Base-by-base conservation (phyloP, 495 filamentous ascomycete species). In the Letharia lupina region DNA sequence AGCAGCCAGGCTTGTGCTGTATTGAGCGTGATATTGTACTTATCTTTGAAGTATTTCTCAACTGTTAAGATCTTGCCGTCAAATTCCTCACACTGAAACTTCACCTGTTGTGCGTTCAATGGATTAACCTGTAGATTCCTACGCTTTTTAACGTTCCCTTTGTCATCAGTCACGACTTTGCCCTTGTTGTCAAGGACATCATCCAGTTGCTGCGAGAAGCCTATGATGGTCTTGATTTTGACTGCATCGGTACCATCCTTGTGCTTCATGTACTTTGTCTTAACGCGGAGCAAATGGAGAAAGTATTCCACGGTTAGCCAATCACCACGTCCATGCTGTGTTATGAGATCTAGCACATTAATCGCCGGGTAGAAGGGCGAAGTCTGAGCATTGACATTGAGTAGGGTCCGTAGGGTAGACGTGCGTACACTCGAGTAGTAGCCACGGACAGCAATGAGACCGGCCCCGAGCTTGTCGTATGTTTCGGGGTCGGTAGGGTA, bases 391-490 rank as follows among this genome's bases (percentile, higher is more conserved):
- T 73, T 74, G 20, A 70, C 45, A 13, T 69, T 69, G 6, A 69
- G 56, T 60, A 69, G 75, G 13, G 89, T 69, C 9, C 87, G 81
- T 5, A 83, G 81, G 5, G 88, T 89, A 12, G 84, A 86, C 0
- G 82, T 77, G 33, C 88, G 85, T 20, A 86, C 82, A 73, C 86
- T 89, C 62, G 86, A 78, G 66, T 88, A 89, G 69, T 82, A 90
- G 0, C 89, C 88, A 60, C 88, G 82, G 0, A 87, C 73, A 5
- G 82, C 80, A 2, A 81, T 72, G 0, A 85, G 10, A 16, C 80
- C 81, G 15, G 71, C 72, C 12, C 71, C 73, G 31, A 72, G 70
- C 20, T 75, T 69, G 0, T 62, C 16, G 58, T 65, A 48, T 1
- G 41, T n/a, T 4, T 39, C 11, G 7, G 67, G 63, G n/a, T 67